A percentile compares a stretch with the other conserved stretches of the same genome.
Evolutionary conservation across 106 monocot species (phyloP).

Genomic region (Gastrodia elata): DNA sequence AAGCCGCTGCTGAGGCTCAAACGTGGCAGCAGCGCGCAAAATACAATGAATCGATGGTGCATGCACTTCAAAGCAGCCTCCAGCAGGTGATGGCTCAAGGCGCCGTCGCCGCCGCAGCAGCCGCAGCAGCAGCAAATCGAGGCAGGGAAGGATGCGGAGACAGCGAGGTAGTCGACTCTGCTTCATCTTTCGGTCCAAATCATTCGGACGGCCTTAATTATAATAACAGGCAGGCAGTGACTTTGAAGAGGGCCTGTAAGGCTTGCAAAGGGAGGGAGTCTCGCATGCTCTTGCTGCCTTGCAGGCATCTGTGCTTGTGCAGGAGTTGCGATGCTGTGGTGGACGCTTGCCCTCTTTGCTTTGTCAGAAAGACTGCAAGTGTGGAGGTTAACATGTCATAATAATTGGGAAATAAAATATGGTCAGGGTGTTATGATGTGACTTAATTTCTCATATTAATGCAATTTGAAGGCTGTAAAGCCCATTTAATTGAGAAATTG

Average conservation of each 20-base stretch:
- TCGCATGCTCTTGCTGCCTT: constrained; percentile 47
- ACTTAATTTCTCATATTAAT: too few relatives aligned
- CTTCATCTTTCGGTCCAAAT: constrained; percentile 18
- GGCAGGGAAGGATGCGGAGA: constrained; percentile 40
- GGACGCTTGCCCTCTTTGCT: constrained; percentile 53
- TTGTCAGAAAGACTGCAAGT: constrained; percentile 21
- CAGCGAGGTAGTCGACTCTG: constrained; percentile 38
- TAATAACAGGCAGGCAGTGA: neutral
- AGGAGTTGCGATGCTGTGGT: constrained; percentile 34
- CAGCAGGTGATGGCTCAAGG: constrained; percentile 39
- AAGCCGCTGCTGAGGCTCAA: constrained; percentile 37
- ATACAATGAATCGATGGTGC: constrained; percentile 56
- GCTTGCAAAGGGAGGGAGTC: constrained; percentile 35
- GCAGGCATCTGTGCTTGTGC: constrained; percentile 72
- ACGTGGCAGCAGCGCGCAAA: constrained; percentile 49
- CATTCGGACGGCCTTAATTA: too few relatives aligned
- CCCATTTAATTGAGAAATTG: too few relatives aligned
- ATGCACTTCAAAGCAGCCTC: constrained; percentile 37
- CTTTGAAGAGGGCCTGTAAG: constrained; percentile 22
- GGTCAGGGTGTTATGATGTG: too few relatives aligned
- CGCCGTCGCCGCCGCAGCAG: constrained; percentile 14
- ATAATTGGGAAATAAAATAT: too few relatives aligned
- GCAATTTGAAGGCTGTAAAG: too few relatives aligned
- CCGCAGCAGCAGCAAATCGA: constrained; percentile 16
- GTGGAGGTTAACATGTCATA: constrained; percentile 41